Evolutionary conservation across 441 rosid species (phyloP).

Genomic region (Pelargonium citronellum): DNA sequence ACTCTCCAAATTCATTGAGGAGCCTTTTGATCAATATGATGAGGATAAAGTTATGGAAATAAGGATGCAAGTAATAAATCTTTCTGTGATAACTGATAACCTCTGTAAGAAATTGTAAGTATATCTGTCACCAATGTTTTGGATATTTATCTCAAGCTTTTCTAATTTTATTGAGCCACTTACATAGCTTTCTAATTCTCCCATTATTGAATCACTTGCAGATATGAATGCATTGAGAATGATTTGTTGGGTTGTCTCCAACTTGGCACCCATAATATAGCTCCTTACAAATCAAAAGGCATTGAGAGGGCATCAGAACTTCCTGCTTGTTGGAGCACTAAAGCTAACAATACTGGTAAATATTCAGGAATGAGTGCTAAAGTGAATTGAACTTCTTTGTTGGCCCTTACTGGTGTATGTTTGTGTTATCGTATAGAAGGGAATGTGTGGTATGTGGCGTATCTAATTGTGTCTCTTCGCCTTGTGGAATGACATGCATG

Average conservation of each 20-base stretch:
- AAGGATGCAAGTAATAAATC: slow-evolving; percentile 67
- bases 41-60: slow-evolving; percentile 55
- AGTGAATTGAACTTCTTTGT: background rate
- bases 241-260: slow-evolving; percentile 62
- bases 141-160: background rate
- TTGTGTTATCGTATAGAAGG: too few relatives aligned
- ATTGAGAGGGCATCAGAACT: slow-evolving; percentile 64
- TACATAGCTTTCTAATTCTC: too few relatives aligned
- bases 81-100: slow-evolving; percentile 42
- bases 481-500: too few relatives aligned
- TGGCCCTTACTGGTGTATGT: background rate
- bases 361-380: slow-evolving; percentile 38
- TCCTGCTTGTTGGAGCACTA: slow-evolving; percentile 38
- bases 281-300: slow-evolving; percentile 64
- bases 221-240: slow-evolving; percentile 72
- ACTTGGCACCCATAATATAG: slow-evolving; percentile 51
- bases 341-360: slow-evolving; percentile 32
- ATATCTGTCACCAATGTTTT: background rate
- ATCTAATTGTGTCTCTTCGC: too few relatives aligned
- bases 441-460: too few relatives aligned
- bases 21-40: slow-evolving; percentile 52
- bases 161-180: slow-evolving; percentile 10
- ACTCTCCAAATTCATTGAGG: slow-evolving; percentile 61
- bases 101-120: slow-evolving; percentile 71
- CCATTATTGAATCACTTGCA: slow-evolving; percentile 22